Base-by-base conservation (phyloP, 345 rosid species). In the Lepidium sativum region DNA sequence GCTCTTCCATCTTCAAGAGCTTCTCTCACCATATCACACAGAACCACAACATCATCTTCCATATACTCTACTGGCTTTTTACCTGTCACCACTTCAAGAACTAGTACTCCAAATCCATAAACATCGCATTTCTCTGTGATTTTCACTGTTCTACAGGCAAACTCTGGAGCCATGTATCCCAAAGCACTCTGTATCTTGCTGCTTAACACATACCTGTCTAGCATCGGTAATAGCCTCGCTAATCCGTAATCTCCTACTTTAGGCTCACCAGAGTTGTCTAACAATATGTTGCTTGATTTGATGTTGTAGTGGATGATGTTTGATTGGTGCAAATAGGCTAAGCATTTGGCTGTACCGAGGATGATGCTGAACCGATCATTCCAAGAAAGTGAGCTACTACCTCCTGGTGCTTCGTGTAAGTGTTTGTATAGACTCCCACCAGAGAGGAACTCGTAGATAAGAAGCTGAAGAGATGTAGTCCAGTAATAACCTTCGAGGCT, bases 141-240 rank as follows among this genome's bases (percentile, higher is more conserved):
- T 71, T 94, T 94, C 64, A 91, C 97, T 0, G 99, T 88, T 56
- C 85, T 75, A 67, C 99, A 94, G 6, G 97, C 96, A 77, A 94
- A 91, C 55, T 94, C 99, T 0, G 99, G 99, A 17, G 99, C 99
- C 99, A 91, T 91, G 85, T 94, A 94, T 60, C 99, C 99, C 21
- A 94, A 80, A 0, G 95, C 96, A 58, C 99, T 90, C 78, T 94
- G 99, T 56, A 94, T 85, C 82, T 94, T 94, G 83, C 96, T 88
- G 82, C 99, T 91, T 9, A 94, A 53, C 6, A 88, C 86, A 15
- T 89, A 90, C 27, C 95, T 86, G 72, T 94, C 99, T 47, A 94
- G 79, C 95, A 91, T 88, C 11, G 99, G 99, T 63, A 94, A 70
- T 51, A 94, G 78, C 77, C 96, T 86, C 4, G 88, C 99, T 14